These are phyloP conservation scores for Pichia sp. DNA, from an alignment of 1,139 yeast genomes.

Conservation along the genomic window DNA sequence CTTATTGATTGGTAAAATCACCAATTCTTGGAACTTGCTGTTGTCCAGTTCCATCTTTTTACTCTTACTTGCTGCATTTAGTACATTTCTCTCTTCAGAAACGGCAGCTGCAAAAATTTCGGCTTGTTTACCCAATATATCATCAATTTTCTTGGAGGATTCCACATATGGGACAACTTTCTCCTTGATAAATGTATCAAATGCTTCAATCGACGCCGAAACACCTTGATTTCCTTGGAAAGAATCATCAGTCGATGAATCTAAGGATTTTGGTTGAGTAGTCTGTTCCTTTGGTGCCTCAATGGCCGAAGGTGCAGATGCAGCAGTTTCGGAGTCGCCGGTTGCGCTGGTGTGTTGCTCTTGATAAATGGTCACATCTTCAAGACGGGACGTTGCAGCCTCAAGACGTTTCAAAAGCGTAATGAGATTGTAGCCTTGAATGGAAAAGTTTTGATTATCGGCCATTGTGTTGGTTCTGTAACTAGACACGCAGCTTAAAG, in stretches of 20 bases:
- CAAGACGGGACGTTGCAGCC: constrained; percentile 89
- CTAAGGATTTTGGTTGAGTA: too few species aligned
- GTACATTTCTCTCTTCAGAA: constrained; percentile 46
- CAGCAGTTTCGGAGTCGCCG: not conserved
- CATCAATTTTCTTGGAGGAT: constrained; percentile 51
- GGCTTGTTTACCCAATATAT: constrained; percentile 55
- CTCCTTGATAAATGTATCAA: constrained; percentile 45
- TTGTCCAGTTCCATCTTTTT: constrained; percentile 56
- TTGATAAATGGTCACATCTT: constrained; percentile 78
- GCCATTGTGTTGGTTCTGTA: constrained; percentile 2
- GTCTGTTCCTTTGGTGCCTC: too few species aligned
- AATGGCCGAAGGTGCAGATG: not conserved
- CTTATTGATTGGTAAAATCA: constrained; percentile 63
- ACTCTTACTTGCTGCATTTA: constrained; percentile 51
- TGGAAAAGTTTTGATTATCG: constrained; percentile 34
- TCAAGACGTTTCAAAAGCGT: constrained; percentile 76
- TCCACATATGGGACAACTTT: constrained; percentile 53
- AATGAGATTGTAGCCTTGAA: constrained; percentile 75
- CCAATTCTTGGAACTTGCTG: constrained; percentile 40
- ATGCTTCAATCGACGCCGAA: constrained; percentile 35
- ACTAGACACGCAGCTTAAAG: too few species aligned
- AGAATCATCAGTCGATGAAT: constrained; percentile 18
- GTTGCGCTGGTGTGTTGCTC: constrained; percentile 32
- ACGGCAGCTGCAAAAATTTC: constrained; percentile 51
- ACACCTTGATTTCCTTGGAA: constrained; percentile 14